These are phyloP conservation scores for Fibroporia radiculosa DNA, from an alignment of 768 basidiomycete genomes.

Conservation along the genomic window DNA sequence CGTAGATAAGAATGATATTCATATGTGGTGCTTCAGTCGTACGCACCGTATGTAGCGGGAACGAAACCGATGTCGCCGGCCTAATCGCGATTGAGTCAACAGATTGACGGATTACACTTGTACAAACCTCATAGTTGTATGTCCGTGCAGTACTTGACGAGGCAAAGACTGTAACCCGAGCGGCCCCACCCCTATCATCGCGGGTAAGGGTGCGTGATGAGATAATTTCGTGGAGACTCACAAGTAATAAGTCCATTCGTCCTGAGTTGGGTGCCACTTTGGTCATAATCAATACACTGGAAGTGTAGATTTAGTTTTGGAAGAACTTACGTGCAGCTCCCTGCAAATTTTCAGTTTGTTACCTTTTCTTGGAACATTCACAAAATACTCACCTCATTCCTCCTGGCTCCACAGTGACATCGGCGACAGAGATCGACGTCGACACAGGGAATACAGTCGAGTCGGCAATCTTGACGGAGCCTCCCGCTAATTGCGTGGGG, in stretches of 20 bases:
- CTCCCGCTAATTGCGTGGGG: slow-evolving; percentile 39
- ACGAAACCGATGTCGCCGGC: slow-evolving; percentile 38
- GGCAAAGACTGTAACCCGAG: slow-evolving; percentile 50
- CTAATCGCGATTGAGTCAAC: not conserved
- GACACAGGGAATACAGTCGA: slow-evolving; percentile 44
- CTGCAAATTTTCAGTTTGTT: slow-evolving; percentile 15
- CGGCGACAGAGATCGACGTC: slow-evolving; percentile 45
- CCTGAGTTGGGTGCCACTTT: slow-evolving; percentile 46
- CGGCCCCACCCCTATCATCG: slow-evolving; percentile 25
- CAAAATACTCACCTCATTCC: slow-evolving; percentile 41
- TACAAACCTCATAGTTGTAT: slow-evolving; percentile 45
- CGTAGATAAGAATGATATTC: not conserved
- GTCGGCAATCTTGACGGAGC: slow-evolving; percentile 55
- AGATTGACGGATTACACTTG: not conserved
- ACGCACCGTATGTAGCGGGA: slow-evolving; percentile 42
- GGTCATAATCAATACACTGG: not conserved
- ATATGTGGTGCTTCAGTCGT: not conserved
- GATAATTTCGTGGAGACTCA: not conserved
- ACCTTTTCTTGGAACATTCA: not conserved
- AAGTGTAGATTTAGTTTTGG: not conserved
- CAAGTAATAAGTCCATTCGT: slow-evolving; percentile 36
- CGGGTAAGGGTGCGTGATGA: not conserved
- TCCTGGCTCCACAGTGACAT: slow-evolving; percentile 50
- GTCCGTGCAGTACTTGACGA: slow-evolving; percentile 43
- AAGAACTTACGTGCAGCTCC: slow-evolving; percentile 37